Conservation (phyloP, 1,284 basidiomycete species). For the Ustilago loliicola region DNA sequence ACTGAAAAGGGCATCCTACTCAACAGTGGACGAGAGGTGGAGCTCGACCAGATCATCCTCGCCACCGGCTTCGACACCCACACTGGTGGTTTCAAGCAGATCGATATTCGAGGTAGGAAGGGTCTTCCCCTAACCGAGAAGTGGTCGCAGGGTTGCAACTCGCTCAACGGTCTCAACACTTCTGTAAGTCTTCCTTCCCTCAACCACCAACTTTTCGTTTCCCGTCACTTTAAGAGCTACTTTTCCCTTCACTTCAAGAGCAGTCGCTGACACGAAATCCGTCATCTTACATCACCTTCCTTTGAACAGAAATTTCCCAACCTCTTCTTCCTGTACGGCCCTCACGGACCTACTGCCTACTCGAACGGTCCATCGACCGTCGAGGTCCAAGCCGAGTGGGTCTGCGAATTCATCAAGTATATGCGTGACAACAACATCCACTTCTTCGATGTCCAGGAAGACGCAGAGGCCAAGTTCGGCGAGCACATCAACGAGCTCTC, state of each 20-base stretch:
- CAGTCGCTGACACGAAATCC: not conserved
- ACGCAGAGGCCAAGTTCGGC: constrained; percentile 50
- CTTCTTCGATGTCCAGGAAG: constrained; percentile 43
- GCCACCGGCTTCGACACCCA: constrained; percentile 70
- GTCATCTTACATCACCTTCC: not conserved
- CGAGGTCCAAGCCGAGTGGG: constrained; percentile 55
- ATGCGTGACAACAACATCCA: constrained; percentile 53
- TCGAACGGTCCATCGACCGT: constrained; percentile 53
- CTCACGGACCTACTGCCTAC: constrained; percentile 55
- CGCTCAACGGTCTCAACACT: constrained; percentile 55
- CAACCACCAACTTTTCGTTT: not conserved
- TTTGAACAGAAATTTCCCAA: constrained; percentile 54
- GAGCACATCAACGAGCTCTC: constrained; percentile 56
- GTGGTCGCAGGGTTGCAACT: constrained; percentile 57
- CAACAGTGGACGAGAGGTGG: constrained; percentile 71
- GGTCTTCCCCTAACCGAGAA: constrained; percentile 52
- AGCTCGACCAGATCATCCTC: constrained; percentile 65
- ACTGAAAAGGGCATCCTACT: constrained; percentile 74
- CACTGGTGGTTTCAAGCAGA: constrained; percentile 59
- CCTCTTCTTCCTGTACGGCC: constrained; percentile 60
- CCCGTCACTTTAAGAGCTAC: too few species aligned
- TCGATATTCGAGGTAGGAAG: constrained; percentile 54
- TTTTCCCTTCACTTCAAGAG: not conserved
- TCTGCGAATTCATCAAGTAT: constrained; percentile 46
- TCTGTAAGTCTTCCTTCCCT: constrained; percentile 21